These are phyloP conservation scores for Fraxinus paxiana DNA, from an alignment of 305 asterid species.

Conservation along the genomic window DNA sequence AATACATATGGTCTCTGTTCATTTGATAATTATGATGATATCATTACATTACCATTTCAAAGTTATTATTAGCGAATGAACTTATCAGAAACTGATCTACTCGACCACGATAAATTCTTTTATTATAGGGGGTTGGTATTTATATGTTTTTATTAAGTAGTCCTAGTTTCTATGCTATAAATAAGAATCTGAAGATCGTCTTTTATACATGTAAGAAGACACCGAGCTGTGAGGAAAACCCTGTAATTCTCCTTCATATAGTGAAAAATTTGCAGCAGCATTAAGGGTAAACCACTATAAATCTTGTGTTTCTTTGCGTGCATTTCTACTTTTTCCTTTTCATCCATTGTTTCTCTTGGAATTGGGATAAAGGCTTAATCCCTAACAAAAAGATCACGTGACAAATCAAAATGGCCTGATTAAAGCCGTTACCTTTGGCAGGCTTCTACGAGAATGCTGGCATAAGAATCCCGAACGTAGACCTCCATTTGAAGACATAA, in stretches of 20 bases:
- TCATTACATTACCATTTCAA: not conserved
- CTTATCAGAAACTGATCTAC: not conserved
- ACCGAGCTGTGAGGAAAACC: not conserved
- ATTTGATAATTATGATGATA: not conserved
- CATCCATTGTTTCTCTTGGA: not conserved
- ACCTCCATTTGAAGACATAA: slow-evolving; percentile 53
- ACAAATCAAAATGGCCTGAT: not conserved
- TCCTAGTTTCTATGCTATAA: not conserved
- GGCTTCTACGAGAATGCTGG: slow-evolving; percentile 64
- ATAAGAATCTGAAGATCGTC: not conserved
- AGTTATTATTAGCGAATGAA: not conserved
- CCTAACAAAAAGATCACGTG: not conserved
- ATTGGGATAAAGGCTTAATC: not conserved
- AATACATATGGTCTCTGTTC: not conserved
- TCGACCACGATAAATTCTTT: not conserved
- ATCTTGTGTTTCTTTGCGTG: not conserved
- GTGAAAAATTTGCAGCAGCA: not conserved
- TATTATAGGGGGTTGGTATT: not conserved
- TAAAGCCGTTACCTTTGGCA: slow-evolving; percentile 24
- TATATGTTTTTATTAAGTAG: not conserved
- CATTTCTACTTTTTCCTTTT: not conserved
- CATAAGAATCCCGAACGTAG: slow-evolving; percentile 55
- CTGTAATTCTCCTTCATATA: not conserved
- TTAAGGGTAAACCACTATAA: not conserved
- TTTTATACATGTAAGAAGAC: not conserved